phyloP scores from a whole-genome alignment of 75 land plant genomes.

The Cupressus sempervirens region DNA sequence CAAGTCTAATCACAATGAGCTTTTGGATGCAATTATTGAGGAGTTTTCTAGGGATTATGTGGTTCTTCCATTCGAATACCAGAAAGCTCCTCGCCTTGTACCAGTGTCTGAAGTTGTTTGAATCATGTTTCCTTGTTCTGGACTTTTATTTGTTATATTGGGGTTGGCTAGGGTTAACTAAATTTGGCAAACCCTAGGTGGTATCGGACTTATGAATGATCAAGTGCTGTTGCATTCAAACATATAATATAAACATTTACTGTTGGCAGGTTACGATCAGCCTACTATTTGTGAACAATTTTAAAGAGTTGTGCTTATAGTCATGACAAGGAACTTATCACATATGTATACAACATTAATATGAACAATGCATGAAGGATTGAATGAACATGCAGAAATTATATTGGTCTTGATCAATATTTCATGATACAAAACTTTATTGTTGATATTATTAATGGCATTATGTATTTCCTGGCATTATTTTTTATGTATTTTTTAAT shows the following conservation, averaged over 20 bases:
- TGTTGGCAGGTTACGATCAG: background rate
- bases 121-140: background rate
- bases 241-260: background rate
- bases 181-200: background rate
- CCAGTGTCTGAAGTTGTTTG: slow-evolving; percentile 10
- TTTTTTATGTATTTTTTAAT: background rate
- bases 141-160: background rate
- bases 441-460: background rate
- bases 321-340: background rate
- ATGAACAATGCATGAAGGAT: background rate
- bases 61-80: slow-evolving; percentile 31
- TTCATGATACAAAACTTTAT: background rate
- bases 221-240: background rate
- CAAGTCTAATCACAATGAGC: slow-evolving; percentile 39
- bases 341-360: background rate
- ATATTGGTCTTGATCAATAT: background rate
- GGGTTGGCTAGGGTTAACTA: background rate
- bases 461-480: too few relatives aligned
- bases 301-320: background rate
- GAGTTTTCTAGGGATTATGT: slow-evolving; percentile 41
- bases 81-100: slow-evolving; percentile 33
- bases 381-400: background rate
- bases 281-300: background rate
- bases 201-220: background rate
- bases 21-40: slow-evolving; percentile 26